These are phyloP conservation scores for Ocimum tenuiflorum DNA, from an alignment of 257 asterid species.

Conservation along the genomic window DNA sequence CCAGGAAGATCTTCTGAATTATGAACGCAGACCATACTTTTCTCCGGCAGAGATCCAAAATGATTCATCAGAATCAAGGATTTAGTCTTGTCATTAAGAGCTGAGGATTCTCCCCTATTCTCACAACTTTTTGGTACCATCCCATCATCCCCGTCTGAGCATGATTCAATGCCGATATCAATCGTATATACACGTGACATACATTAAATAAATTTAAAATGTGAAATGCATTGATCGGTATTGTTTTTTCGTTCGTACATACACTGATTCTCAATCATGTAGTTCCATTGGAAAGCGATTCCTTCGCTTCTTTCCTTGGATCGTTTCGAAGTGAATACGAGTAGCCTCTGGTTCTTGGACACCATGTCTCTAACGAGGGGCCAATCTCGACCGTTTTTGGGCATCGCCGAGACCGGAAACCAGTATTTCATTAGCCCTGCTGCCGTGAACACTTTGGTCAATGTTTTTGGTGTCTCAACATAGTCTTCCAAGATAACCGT, in stretches of 20 bases:
- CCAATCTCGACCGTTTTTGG: slow-evolving; percentile 60
- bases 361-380: slow-evolving; percentile 64
- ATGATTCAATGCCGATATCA: neutral
- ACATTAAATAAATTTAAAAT: neutral
- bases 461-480: slow-evolving; percentile 50
- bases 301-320: slow-evolving; percentile 67
- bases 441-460: slow-evolving; percentile 46
- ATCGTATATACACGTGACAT: neutral
- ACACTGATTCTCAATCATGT: slow-evolving; percentile 60
- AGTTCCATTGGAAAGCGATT: slow-evolving; percentile 84
- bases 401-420: slow-evolving; percentile 67
- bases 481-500: slow-evolving; percentile 70
- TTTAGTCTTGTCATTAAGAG: slow-evolving; percentile 46
- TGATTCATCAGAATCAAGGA: slow-evolving; percentile 52
- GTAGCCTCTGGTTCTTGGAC: slow-evolving; percentile 49
- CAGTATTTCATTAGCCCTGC: slow-evolving; percentile 63
- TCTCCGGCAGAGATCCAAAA: slow-evolving; percentile 44
- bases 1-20: slow-evolving; percentile 42
- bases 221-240: neutral
- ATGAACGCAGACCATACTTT: slow-evolving; percentile 38
- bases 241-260: neutral
- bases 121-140: slow-evolving; percentile 41
- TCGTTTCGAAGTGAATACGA: slow-evolving; percentile 50
- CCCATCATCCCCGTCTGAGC: slow-evolving; percentile 61
- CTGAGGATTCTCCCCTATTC: slow-evolving; percentile 51